Evolutionary conservation across 306 rosid genomes (phyloP).

Genomic region (Spatholobus suberectus): DNA sequence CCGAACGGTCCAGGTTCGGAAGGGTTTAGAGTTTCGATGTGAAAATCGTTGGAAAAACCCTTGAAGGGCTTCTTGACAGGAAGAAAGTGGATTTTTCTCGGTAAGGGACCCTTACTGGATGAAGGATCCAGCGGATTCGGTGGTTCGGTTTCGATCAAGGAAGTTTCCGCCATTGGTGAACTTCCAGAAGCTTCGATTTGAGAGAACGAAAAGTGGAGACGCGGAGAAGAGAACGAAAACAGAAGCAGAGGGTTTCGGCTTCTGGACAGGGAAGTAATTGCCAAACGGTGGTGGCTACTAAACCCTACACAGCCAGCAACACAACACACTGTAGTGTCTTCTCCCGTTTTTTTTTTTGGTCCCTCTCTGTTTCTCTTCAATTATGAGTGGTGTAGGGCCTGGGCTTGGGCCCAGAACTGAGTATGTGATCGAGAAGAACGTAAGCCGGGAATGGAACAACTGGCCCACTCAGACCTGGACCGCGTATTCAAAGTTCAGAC

Average conservation of each 20-base stretch:
- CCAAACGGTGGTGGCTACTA: constrained; percentile 41
- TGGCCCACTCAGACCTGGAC: not conserved
- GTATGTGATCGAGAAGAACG: not conserved
- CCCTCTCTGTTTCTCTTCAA: not conserved
- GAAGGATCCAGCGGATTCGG: constrained; percentile 37
- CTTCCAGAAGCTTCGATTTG: not conserved
- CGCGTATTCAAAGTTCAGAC: not conserved
- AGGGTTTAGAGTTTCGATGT: constrained; percentile 84
- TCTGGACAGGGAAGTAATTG: constrained; percentile 46
- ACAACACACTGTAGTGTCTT: not conserved
- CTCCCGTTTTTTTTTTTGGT: not conserved
- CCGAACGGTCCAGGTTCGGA: constrained; percentile 39
- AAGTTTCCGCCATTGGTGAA: constrained; percentile 47
- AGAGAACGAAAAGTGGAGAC: not conserved
- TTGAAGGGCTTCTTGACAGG: constrained; percentile 61
- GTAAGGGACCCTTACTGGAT: constrained; percentile 7
- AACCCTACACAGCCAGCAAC: constrained; percentile 66
- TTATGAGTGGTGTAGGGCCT: not conserved
- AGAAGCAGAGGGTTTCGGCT: constrained; percentile 51
- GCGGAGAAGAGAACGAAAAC: constrained; percentile 2
- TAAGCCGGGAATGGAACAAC: not conserved
- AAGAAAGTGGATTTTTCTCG: constrained; percentile 60
- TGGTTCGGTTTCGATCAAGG: constrained; percentile 22
- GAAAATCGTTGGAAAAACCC: constrained; percentile 70
- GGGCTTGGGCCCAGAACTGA: not conserved